Evolutionary conservation across 1,284 basidiomycete genomes (phyloP), one percentile per base, ranked within the genome.

Genomic region (Psilocybe mexicana): DNA sequence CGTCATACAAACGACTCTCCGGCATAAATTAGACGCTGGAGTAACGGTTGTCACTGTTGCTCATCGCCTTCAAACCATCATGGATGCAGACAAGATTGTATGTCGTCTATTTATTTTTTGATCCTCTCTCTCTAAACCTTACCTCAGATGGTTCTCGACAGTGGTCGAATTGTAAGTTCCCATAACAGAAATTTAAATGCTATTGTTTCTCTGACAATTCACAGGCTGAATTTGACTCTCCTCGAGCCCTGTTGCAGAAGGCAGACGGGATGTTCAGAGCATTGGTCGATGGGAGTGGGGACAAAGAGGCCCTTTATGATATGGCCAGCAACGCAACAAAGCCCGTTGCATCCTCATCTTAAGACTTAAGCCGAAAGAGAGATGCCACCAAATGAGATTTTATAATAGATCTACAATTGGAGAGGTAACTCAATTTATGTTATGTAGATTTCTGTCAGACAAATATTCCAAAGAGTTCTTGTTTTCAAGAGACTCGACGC

Each of bases 21-120:
- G 84, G 6, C 74, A 72, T 43, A 77, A 81, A 64, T 74, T 87
- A 25, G 72, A 70, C 2, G 67, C 71, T 2, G 82, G 81, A 59
- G 80, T 81, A 2, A 87, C 84, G 0, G 68, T 88, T 7, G 77
- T 88, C 52, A 87, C 84, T 3, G 74, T 88, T 48, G 87, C 87
- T 1, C 86, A 88, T 68, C 79, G 86, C 24, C 70, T 88, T 23
- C 84, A 86, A 63, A 88, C 85, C 3, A 84, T 88, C 60, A 86
- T 86, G 75, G 86, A 87, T 57, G 77, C 81, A 0, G 82, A 84
- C 62, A 84, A 81, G 65, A 74, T 74, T 55, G 66, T 73, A 55
- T 57, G 76, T 67, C 14, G 43, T 30, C 1, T 3, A 14, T 40
- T 46, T 4, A 14, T 10, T 2, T 18, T 6, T 1, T 35, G 2